phyloP scores from a whole-genome alignment of 1,284 basidiomycete species.

The Psilocybe mexicana region DNA sequence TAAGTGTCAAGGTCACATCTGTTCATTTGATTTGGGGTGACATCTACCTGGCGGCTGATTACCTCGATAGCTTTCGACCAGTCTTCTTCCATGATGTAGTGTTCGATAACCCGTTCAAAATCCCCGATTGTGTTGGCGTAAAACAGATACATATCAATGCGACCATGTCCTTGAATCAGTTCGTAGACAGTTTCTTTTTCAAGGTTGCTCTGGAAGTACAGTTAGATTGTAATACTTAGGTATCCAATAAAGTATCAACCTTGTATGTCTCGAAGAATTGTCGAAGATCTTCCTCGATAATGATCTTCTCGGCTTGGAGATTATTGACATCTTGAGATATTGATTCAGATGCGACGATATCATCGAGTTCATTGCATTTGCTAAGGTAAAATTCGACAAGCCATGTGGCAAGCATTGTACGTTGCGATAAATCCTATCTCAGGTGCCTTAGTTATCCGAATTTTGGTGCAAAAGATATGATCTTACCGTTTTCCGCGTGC shows the following conservation, averaged over 20 bases:
- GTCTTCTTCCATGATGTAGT: conserved; percentile 90
- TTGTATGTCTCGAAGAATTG: conserved; percentile 94
- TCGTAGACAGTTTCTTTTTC: conserved; percentile 88
- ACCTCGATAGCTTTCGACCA: conserved; percentile 91
- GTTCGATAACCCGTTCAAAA: conserved; percentile 83
- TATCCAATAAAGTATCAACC: conserved; percentile 39
- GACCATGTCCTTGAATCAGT: conserved; percentile 90
- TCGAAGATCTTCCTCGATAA: conserved; percentile 90
- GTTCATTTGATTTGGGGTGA: background rate
- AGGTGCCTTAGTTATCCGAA: background rate
- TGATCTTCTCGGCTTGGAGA: conserved; percentile 74
- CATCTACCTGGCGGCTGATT: conserved; percentile 77
- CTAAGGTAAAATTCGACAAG: conserved; percentile 96
- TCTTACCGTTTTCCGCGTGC: conserved; percentile 75
- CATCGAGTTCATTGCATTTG: conserved; percentile 96
- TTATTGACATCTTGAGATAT: conserved; percentile 87
- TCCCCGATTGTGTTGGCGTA: conserved; percentile 87
- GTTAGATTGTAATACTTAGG: background rate
- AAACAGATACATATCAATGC: conserved; percentile 90
- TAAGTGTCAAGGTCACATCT: no score
- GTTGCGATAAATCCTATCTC: conserved; percentile 83
- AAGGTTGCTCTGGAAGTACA: conserved; percentile 64
- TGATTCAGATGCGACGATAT: conserved; percentile 82
- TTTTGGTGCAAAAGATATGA: background rate
- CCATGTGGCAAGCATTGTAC: conserved; percentile 99